Percentiles rank a stretch among this genome's conserved stretches.
Conservation (phyloP, 2,329 filamentous ascomycete species). For the Lachnellula hyalina region DNA sequence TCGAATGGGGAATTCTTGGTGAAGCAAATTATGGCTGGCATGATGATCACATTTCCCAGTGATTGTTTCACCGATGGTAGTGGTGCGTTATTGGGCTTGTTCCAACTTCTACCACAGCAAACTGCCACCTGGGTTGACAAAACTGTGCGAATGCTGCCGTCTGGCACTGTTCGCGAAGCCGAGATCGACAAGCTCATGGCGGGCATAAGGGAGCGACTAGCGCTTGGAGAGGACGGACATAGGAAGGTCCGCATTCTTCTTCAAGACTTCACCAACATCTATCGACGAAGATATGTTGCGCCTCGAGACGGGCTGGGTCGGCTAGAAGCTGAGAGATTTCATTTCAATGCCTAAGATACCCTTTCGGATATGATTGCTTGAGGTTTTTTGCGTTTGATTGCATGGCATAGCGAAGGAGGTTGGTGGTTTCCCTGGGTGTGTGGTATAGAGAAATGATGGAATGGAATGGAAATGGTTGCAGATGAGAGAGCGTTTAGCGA, state of each 20-base stretch:
- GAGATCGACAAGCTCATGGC: constrained; percentile 77
- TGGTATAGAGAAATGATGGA: background rate
- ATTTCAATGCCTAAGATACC: constrained; percentile 48
- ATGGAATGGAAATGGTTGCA: background rate
- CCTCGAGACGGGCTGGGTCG: constrained; percentile 85
- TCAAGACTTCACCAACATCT: constrained; percentile 95
- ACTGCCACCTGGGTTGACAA: constrained; percentile 76
- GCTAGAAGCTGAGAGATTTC: constrained; percentile 81
- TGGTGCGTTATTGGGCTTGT: constrained; percentile 82
- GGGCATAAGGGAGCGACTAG: constrained; percentile 75
- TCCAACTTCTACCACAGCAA: constrained; percentile 77
- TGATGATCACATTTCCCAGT: constrained; percentile 98
- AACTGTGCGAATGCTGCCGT: constrained; percentile 78
- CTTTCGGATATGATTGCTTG: background rate
- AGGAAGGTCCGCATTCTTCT: constrained; percentile 78
- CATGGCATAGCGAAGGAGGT: constrained; percentile 12
- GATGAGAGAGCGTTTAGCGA: background rate
- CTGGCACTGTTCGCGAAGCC: constrained; percentile 70
- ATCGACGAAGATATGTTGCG: constrained; percentile 90
- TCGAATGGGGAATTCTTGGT: constrained; percentile 72
- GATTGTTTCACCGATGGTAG: constrained; percentile 95
- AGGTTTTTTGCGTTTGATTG: constrained; percentile 4
- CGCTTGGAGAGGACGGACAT: constrained; percentile 53
- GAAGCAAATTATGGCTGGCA: constrained; percentile 86
- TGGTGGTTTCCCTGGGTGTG: background rate